Base-by-base conservation (phyloP, 23 red algal genomes). In the Gracilaria gracilis region DNA sequence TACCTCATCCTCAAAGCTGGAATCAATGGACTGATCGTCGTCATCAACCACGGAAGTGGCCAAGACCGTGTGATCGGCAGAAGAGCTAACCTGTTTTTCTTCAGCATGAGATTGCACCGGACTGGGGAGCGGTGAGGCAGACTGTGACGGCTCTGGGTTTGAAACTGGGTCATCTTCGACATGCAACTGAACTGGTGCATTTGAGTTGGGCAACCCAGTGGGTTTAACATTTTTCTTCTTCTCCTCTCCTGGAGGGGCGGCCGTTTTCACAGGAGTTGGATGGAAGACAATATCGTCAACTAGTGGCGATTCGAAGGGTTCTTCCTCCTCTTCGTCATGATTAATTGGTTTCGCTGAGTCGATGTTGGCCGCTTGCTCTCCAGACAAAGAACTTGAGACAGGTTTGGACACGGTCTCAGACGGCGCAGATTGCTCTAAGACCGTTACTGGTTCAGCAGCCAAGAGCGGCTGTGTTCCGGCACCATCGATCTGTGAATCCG, bases 211-310 rank as follows among this genome's bases (percentile, higher is more conserved):
- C 64, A 37, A 7, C 20, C 0, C 0, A 16, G 64, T 17, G 33
- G 31, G 64, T 32, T 69, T 38, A 69, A 5, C 13, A 36, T 69
- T 69, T 13, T 32, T 32, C 8, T 69, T 38, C 64, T 69, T 69
- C 6, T 28, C 37, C 64, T 32, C 9, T 20, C 28, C 64, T 12
- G 33, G 33, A 19, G 64, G 64, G 64, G 64, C 32, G 20, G 64
- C 31, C 33, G 64, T 69, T 69, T 69, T 69, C 64, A 69, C 8
- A 69, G 33, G 64, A 69, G 64, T 32, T 5, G 64, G 33, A 28
- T 23, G 16, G 33, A 32, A 19, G 32, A 37, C 7, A 1, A 7
- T 9, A 14, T 69, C 64, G 37, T 69, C 64, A 69, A 69, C 4
- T 38, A 69, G 32, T 19, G 64, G 64, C 31, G 64, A 69, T 14